Evolutionary conservation across 2,329 filamentous ascomycete species (phyloP).

Genomic region (Apiospora kogelbergensis): DNA sequence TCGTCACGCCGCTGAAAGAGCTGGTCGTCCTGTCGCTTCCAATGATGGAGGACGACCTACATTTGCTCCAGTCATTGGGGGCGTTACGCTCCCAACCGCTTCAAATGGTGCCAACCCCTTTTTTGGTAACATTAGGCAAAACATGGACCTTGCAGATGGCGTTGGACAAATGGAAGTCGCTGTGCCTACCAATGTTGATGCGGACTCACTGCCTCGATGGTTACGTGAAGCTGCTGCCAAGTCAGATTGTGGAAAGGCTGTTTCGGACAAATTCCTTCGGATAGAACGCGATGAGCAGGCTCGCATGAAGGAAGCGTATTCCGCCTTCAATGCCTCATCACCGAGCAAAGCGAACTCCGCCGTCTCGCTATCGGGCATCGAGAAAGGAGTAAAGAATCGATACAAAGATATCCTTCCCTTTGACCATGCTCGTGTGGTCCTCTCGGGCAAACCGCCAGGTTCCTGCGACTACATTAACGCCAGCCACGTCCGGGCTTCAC

Average conservation of each 20-base stretch:
- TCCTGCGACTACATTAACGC: conserved; percentile 95
- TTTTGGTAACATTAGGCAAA: conserved; percentile 94
- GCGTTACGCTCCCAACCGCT: conserved; percentile 75
- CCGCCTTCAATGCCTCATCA: conserved; percentile 45
- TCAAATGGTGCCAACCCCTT: conserved; percentile 79
- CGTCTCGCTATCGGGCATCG: conserved; percentile 84
- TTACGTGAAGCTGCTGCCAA: conserved; percentile 66
- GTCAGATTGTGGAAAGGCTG: conserved; percentile 72
- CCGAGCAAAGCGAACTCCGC: conserved; percentile 28
- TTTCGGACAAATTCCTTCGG: conserved; percentile 78
- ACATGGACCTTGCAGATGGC: conserved; percentile 90
- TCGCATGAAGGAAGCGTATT: conserved; percentile 82
- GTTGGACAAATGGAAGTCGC: conserved; percentile 76
- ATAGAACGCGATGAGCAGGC: conserved; percentile 86
- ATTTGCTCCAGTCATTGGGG: conserved; percentile 79
- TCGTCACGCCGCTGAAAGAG: conserved; percentile 47
- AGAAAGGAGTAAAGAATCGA: conserved; percentile 91
- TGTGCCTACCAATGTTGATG: conserved; percentile 45
- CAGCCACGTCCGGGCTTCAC: conserved; percentile 76
- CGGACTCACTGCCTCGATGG: conserved; percentile 70
- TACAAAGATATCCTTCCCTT: conserved; percentile 99
- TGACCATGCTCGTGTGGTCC: conserved; percentile 84
- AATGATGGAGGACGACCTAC: conserved; percentile 42
- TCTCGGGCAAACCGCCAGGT: conserved; percentile 66
- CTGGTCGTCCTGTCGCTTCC: conserved; percentile 45